Evolutionary conservation across 2,329 filamentous ascomycete species (phyloP).

Genomic region (Fusarium napiforme): DNA sequence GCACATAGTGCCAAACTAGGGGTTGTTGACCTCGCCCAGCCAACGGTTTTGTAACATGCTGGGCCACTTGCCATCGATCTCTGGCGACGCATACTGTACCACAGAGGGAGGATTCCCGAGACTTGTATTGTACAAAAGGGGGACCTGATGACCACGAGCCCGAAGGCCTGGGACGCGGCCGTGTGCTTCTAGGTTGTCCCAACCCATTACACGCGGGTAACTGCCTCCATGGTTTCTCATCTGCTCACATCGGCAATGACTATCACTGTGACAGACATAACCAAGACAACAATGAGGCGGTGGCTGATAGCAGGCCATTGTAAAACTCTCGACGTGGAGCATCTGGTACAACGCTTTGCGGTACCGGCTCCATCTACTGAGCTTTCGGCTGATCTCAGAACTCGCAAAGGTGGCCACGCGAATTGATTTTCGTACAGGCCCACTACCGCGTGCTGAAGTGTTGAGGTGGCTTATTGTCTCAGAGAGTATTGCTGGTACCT

Average conservation of each 20-base stretch:
- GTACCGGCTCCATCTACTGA: not conserved
- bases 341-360: not conserved
- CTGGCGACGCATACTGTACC: conserved; percentile 24
- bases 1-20: not conserved
- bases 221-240: conserved; percentile 31
- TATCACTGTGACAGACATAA: conserved; percentile 16
- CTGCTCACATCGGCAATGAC: conserved; percentile 10
- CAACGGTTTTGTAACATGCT: conserved; percentile 9
- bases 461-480: conserved; percentile 24
- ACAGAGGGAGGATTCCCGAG: conserved; percentile 31
- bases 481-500: conserved; percentile 3
- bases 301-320: conserved; percentile 10
- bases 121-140: conserved; percentile 35
- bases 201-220: conserved; percentile 13
- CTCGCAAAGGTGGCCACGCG: conserved; percentile 13
- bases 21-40: not conserved
- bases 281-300: conserved; percentile 8
- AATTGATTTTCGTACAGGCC: conserved; percentile 2
- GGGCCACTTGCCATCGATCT: conserved; percentile 9
- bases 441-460: conserved; percentile 15
- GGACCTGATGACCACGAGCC: conserved; percentile 29
- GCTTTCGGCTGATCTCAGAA: conserved; percentile 1
- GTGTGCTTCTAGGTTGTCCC: conserved; percentile 38
- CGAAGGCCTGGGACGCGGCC: conserved; percentile 41
- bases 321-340: conserved; percentile 1